These are phyloP conservation scores for Isabelozyma heimii DNA, from an alignment of 805 yeast species.

Conservation along the genomic window DNA sequence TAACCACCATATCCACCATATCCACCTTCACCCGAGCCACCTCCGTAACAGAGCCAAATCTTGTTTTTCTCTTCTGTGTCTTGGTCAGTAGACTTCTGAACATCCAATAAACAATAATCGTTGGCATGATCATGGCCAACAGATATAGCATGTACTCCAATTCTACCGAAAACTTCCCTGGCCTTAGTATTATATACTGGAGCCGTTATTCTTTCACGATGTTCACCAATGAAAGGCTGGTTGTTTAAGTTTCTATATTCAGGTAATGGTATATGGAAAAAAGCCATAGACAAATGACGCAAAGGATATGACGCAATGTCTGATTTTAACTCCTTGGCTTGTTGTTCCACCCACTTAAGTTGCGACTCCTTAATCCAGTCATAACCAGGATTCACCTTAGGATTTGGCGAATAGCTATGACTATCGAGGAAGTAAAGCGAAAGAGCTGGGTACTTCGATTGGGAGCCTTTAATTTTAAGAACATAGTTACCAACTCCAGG, in stretches of 20 bases:
- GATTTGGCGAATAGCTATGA: constrained; percentile 68
- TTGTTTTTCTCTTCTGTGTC: constrained; percentile 20
- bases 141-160: constrained; percentile 71
- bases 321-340: constrained; percentile 22
- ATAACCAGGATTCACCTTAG: constrained; percentile 73
- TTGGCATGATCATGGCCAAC: constrained; percentile 97
- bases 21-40: constrained; percentile 93
- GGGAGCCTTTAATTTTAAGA: constrained; percentile 47
- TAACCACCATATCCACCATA: constrained; percentile 92
- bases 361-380: constrained; percentile 81
- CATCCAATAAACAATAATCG: constrained; percentile 76
- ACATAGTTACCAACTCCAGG: constrained; percentile 85
- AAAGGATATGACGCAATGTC: constrained; percentile 32
- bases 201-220: constrained; percentile 75
- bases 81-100: constrained; percentile 23
- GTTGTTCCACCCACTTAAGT: constrained; percentile 50
- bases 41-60: constrained; percentile 91
- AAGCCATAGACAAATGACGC: constrained; percentile 72
- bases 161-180: constrained; percentile 50
- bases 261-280: constrained; percentile 91
- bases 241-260: constrained; percentile 58
- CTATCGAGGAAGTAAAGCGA: constrained; percentile 79
- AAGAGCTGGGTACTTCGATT: constrained; percentile 40
- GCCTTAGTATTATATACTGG: constrained; percentile 71
- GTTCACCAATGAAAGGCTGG: constrained; percentile 55